Evolutionary conservation across 352 stramenopile species (phyloP).

Genomic region (Elongisporangium prolatum): DNA sequence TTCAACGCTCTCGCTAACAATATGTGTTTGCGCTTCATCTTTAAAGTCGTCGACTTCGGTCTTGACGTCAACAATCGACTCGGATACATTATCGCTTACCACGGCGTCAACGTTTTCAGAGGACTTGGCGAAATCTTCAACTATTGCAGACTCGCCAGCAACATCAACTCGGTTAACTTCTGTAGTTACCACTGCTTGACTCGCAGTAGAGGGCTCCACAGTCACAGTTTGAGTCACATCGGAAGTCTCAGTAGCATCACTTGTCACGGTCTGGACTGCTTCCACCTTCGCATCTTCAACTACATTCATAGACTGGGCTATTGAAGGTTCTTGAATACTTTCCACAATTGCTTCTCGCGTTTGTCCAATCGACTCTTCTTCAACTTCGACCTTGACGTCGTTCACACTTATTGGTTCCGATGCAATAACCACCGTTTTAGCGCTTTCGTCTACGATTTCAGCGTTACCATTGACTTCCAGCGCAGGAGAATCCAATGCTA

Average conservation of each 20-base stretch:
- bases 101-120: neutral
- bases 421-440: neutral
- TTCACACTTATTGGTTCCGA: neutral
- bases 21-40: neutral
- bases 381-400: neutral
- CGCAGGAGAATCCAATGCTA: neutral
- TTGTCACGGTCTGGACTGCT: neutral
- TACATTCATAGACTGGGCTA: neutral
- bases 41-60: neutral
- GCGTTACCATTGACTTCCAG: neutral
- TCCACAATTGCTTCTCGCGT: neutral
- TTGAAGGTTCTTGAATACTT: neutral
- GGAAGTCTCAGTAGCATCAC: neutral
- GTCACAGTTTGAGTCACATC: neutral
- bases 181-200: neutral
- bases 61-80: neutral
- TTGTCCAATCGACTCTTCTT: neutral
- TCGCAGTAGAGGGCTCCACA: neutral
- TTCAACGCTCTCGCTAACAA: neutral
- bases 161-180: neutral
- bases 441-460: neutral
- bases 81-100: neutral
- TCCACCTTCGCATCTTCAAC: neutral
- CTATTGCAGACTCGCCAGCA: neutral
- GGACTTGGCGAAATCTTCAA: neutral